Evolutionary conservation across 163 green algal genomes (phyloP).

Genomic region (Coccomyxa subellipsoidea): DNA sequence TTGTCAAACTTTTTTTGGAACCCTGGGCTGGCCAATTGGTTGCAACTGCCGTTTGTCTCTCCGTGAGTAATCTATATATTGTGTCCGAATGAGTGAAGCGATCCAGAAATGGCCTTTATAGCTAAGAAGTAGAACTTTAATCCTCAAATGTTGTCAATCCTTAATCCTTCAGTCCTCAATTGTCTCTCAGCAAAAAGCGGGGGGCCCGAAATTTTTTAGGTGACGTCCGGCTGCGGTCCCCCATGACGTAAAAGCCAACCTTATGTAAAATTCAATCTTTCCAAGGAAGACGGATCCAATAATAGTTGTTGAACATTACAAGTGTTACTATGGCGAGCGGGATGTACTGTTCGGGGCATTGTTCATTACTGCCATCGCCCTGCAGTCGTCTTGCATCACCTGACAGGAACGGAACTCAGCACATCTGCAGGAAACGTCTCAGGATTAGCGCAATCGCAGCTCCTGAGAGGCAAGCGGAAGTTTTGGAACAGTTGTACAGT

Average conservation of each 20-base stretch:
- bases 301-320: not conserved
- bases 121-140: no score
- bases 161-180: no score
- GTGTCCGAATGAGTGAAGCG: no score
- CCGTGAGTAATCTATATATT: no score
- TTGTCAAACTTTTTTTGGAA: no score
- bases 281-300: not conserved
- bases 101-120: no score
- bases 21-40: no score
- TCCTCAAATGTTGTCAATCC: no score
- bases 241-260: not conserved
- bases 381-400: not conserved
- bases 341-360: not conserved
- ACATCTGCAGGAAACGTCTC: not conserved
- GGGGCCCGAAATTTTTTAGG: not conserved
- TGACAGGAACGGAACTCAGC: not conserved
- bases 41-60: no score
- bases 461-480: conserved; percentile 12
- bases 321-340: not conserved
- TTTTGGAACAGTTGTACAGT: not conserved
- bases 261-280: not conserved
- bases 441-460: not conserved
- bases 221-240: not conserved
- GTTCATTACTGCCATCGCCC: not conserved
- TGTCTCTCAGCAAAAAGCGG: no score